Base-by-base conservation (phyloP, 169 alveolate genomes). In the Eimeria sp. region DNA sequence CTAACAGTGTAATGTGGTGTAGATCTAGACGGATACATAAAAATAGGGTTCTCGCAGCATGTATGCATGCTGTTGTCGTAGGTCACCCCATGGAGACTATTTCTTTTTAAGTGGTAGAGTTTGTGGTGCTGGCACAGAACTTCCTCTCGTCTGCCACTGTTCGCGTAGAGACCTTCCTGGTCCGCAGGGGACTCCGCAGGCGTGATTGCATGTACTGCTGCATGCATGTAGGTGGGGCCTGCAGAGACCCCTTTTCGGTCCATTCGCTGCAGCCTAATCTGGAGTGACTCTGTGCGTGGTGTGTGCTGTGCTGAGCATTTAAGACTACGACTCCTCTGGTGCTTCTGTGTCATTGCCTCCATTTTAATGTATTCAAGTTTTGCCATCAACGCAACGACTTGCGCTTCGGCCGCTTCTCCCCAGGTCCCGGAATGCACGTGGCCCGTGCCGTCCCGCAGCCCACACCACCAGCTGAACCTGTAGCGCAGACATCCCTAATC, bases 381-480 rank as follows among this genome's bases (percentile, higher is more conserved):
- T 14, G 0, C 61, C 61, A 11, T 40, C 20, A 70, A 40, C 47
- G 80, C 20, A 10, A 30, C 14, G 80, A 70, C 47, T 20, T 70
- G 11, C 80, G 80, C 47, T 18, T 70, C 22, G 10, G 49, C 6
- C 80, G 45, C 80, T 70, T 70, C 34, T 70, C 80, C 47, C 49
- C 80, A 27, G 80, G 43, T 6, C 6, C 49, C 80, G 11, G 80
- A 45, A 30, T 70, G 80, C 51, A n/a, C 14, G 80, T 45, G 22
- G 80, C 80, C 49, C 80, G 43, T 20, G 49, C 51, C 6, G 47
- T 18, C 43, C 49, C 80, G 47, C 80, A 70, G 80, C 20, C 20
- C 43, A 70, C 18, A 70, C 49, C 80, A 20, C 49, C 80, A 70
- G 80, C 80, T 11, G 80, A 70, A 20, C 80, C 80, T 70, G 80